These are phyloP conservation scores for Chytriomyces hyalinus DNA, from an alignment of 192 early-diverging fungal species.

Conservation along the genomic window DNA sequence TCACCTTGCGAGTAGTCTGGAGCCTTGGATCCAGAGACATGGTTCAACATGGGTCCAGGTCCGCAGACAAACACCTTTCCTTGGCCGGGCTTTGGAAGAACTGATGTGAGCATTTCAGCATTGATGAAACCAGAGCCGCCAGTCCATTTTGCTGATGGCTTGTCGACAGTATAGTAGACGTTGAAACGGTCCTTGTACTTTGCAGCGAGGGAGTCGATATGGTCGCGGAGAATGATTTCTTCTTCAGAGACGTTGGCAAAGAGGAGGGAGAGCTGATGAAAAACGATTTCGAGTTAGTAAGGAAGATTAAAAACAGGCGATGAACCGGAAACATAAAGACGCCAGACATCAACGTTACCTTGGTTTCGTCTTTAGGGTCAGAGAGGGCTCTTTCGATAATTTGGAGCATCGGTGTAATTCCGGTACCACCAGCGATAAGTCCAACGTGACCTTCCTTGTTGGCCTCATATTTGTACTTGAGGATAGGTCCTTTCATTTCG, in stretches of 20 bases:
- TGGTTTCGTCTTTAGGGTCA: conserved; percentile 88
- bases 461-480: conserved; percentile 71
- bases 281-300: background rate
- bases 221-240: conserved; percentile 78
- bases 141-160: conserved; percentile 65
- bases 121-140: conserved; percentile 78
- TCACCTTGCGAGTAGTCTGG: conserved; percentile 67
- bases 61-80: conserved; percentile 66
- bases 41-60: conserved; percentile 70
- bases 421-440: conserved; percentile 78
- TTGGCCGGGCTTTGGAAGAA: conserved; percentile 63
- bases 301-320: background rate
- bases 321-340: background rate
- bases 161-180: conserved; percentile 71
- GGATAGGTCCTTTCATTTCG: conserved; percentile 82
- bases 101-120: conserved; percentile 69
- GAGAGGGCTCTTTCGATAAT: conserved; percentile 84
- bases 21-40: conserved; percentile 79
- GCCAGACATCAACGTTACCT: conserved; percentile 42
- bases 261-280: conserved; percentile 62
- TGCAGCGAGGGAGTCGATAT: conserved; percentile 65
- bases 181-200: conserved; percentile 68
- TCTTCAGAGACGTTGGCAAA: conserved; percentile 91
- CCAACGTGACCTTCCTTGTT: conserved; percentile 73
- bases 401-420: conserved; percentile 94